Percentiles rank a stretch among this genome's conserved stretches.
Conservation (phyloP, 2,329 filamentous ascomycete species). For the Rhinocladiella similis region DNA sequence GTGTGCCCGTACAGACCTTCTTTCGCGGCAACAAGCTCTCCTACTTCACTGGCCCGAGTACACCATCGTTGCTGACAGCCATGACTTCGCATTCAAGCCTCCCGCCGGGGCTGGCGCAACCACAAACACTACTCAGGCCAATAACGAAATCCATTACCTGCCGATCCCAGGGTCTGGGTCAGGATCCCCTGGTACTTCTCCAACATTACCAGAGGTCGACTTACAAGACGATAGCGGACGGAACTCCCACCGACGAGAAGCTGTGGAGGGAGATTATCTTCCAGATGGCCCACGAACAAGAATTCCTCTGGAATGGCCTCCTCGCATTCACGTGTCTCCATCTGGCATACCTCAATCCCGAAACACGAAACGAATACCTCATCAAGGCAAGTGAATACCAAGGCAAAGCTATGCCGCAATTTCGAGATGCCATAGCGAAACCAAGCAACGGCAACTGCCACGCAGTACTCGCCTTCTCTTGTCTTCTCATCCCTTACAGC, state of each 20-base stretch:
- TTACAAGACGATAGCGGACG: not conserved
- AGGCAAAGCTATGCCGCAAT: slow-evolving; percentile 32
- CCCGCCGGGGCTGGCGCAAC: not conserved
- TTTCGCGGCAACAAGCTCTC: slow-evolving; percentile 5
- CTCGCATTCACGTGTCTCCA: slow-evolving; percentile 7
- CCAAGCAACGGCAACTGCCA: slow-evolving; percentile 10
- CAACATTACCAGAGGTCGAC: slow-evolving; percentile 6
- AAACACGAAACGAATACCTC: slow-evolving; percentile 19
- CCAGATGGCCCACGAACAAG: slow-evolving; percentile 1
- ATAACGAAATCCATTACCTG: not conserved
- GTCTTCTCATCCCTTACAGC: slow-evolving; percentile 26
- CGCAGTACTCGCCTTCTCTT: slow-evolving; percentile 9
- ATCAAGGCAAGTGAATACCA: slow-evolving; percentile 25
- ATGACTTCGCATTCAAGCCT: not conserved
- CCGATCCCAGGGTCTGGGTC: not conserved
- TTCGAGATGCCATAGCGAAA: slow-evolving; percentile 23
- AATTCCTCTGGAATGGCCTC: slow-evolving; percentile 5
- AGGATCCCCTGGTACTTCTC: not conserved
- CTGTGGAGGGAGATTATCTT: slow-evolving; percentile 5
- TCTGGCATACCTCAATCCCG: slow-evolving; percentile 24
- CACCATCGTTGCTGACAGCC: not conserved
- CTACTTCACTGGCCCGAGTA: slow-evolving; percentile 1
- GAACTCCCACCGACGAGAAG: not conserved
- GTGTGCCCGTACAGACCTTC: slow-evolving; percentile 7
- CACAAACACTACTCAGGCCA: not conserved